Base-by-base conservation (phyloP, 331 rosid species). In the Quercus tomentella region DNA sequence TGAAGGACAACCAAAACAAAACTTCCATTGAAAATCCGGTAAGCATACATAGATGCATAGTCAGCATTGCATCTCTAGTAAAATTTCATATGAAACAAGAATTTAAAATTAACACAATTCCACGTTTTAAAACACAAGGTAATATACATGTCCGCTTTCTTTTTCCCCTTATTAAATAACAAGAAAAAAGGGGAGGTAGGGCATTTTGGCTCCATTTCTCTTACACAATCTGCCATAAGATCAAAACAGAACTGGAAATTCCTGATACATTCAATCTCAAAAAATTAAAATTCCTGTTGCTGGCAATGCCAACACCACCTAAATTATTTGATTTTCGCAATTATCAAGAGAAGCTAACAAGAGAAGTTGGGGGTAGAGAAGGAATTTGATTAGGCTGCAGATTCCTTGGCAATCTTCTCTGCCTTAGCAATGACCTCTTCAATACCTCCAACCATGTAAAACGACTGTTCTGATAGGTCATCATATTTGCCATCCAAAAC, bases 371-470 rank as follows among this genome's bases (percentile, higher is more conserved):
- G 71, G 23, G 66, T 22, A 77, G 43, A 60, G 10, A 52, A 6
- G 26, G 25, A 62, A n/a, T 65, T 75, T 16, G 88, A 76, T 60
- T 78, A 90, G 77, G 93, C 89, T 3, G 94, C 87, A 3, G 91
- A 85, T 81, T 96, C 99, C 91, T 81, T 96, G 33, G 99, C 86
- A 65, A 96, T 91, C 96, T 93, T 96, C 82, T 96, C 99, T 21
- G 99, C 99, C 90, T 96, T 93, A 0, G 97, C 99, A 81, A 96
- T 76, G 77, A 92, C 98, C 84, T 96, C 99, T 0, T 96, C 99
- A 75, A 96, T 96, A 35, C 99, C 99, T 21, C 99, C 99, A 43
- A 96, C 99, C 99, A 96, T 96, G 87, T 96, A 96, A 82, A 96
- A 96, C 21, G 99, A 82, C 18, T 96, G 99, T 81, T 96, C 99